Base-by-base conservation (phyloP, 2,329 filamentous ascomycete species). In the Phyllosticta citribraziliensis region DNA sequence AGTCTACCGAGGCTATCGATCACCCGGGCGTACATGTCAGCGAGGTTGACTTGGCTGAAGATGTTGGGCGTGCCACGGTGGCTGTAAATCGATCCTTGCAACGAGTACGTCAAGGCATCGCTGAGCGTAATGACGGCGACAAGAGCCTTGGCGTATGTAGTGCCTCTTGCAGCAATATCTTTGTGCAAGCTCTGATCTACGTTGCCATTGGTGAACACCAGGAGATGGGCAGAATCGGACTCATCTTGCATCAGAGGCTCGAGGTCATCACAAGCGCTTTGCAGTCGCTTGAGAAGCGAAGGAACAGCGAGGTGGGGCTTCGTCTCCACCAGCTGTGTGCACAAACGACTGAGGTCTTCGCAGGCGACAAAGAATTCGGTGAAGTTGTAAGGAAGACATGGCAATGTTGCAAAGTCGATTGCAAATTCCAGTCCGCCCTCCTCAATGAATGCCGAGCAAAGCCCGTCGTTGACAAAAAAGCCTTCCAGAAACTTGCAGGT, bases 221-320 rank as follows among this genome's bases (percentile, higher is more conserved):
- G 50, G 10, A 62, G 52, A 30, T 55, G 57, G 9, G 55, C 60
- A 22, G 62, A 55, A 58, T 52, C 35, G 62, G 64, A 57, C 30
- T 62, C 57, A 14, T 47, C 69, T 67, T 54, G 70, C 69, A 56
- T 22, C 65, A 70, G 17, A 71, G 62, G 27, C 62, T 84, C 77
- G 12, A 97, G 77, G 20, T 80, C 79, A 65, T 89, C 81, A 58
- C 95, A 77, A 4, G 88, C 84, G 56, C 79, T 76, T 67, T 93
- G 86, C 14, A 88, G 84, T 55, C 92, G 86, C 64, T 84, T 84
- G 62, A 97, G 77, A 27, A 99, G 76, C 4, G 90, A 89, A 0
- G 93, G 92, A 8, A 99, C 78, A 1, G 91, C 87, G 20, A 95
- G 79, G 66, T 93, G 84, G 1, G 92, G 86, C 63, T 89, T 90